Conservation (phyloP, 495 filamentous ascomycete genomes). For the Annulohypoxylon stygium region DNA sequence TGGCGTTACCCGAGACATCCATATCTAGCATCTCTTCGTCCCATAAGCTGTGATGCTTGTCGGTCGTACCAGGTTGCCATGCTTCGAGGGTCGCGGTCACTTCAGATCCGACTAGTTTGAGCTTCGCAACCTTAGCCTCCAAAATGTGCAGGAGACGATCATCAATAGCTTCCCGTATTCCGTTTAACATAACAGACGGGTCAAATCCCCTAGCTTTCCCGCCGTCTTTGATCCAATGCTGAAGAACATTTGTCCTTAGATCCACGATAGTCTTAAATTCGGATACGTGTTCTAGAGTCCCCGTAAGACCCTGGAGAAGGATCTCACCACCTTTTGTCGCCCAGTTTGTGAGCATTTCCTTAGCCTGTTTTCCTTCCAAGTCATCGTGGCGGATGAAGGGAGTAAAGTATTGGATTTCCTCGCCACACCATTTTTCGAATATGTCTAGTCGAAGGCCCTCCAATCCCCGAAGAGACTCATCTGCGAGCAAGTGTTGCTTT, state of each 20-base stretch:
- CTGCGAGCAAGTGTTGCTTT: conserved; percentile 74
- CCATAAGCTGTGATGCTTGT: conserved; percentile 69
- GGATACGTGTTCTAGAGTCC: conserved; percentile 64
- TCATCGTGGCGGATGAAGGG: conserved; percentile 92
- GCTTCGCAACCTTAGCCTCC: conserved; percentile 66
- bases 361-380: conserved; percentile 72
- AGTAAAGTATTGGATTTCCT: conserved; percentile 87
- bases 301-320: conserved; percentile 70
- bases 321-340: conserved; percentile 75
- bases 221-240: conserved; percentile 76
- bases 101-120: conserved; percentile 71
- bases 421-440: conserved; percentile 82
- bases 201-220: conserved; percentile 67
- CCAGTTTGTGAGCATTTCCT: conserved; percentile 78
- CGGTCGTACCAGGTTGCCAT: conserved; percentile 67
- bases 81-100: conserved; percentile 63
- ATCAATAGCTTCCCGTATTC: conserved; percentile 77
- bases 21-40: conserved; percentile 65
- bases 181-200: conserved; percentile 72
- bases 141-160: conserved; percentile 71
- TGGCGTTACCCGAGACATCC: conserved; percentile 59
- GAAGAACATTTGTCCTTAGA: conserved; percentile 75
- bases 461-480: conserved; percentile 72
- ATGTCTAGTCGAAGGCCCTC: conserved; percentile 85
- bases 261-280: conserved; percentile 77